Base-by-base conservation (phyloP, 2,329 filamentous ascomycete genomes). In the Dactylonectria macrodidyma region DNA sequence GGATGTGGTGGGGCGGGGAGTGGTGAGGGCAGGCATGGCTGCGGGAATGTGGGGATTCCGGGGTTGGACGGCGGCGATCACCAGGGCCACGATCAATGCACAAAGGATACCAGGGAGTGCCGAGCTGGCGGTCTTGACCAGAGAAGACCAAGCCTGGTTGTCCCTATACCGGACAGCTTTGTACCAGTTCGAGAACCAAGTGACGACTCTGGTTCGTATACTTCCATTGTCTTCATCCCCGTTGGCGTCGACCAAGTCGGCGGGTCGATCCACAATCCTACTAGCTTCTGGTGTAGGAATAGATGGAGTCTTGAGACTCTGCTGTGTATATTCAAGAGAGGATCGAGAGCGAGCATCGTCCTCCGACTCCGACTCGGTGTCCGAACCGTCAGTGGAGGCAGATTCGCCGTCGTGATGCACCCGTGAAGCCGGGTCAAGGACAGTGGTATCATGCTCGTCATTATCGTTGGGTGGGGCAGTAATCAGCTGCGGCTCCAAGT, bases 291-390 rank as follows among this genome's bases (percentile, higher is more conserved):
- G 79, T 5, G 80, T 79, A n/a, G 74, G 71, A 30, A 82, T 78
- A 30, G 82, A 84, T 5, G 85, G 85, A 41, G 79, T 84, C 55
- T 79, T 79, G 48, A 87, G 82, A 60, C 81, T 83, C 72, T 87
- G 79, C 54, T 87, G 84, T 24, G 85, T 84, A 69, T 88, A 88
- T 61, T 83, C 80, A 30, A 87, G 81, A 24, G 85, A 86, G 11
- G 77, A 76, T 65, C 77, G 72, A 66, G 81, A 82, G 30, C 79
- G 79, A 8, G 76, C 79, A 26, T 82, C 81, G 19, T 84, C 82
- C n/a, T 87, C 84, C 5, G 74, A 76, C 30, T 87, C 84, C 5
- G 73, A 68, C 26, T 78, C 77, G 4, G 76, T 75, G 34, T 78
- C 77, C n/a, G 59, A 22, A 33, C 73, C 70, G 47, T 62, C 24